Percentiles rank a stretch among this genome's conserved stretches.
phyloP scores from a whole-genome alignment of 306 rosid genomes.

The Luffa acutangula region DNA sequence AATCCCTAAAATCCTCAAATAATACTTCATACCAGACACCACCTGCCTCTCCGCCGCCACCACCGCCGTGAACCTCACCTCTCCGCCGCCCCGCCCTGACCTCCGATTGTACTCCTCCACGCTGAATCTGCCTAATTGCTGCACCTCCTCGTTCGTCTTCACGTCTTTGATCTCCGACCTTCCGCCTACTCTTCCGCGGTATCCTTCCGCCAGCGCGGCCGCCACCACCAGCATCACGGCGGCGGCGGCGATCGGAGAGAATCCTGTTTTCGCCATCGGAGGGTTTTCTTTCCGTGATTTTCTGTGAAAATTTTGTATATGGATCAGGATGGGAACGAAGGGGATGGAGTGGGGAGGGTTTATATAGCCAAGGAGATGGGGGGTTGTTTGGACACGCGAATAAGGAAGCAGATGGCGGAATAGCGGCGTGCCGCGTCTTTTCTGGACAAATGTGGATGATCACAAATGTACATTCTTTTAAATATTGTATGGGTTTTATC shows the following conservation, averaged over 20 bases:
- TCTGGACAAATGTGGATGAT: neutral
- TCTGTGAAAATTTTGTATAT: too few species aligned
- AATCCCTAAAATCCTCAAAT: constrained; percentile 32
- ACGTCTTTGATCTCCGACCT: constrained; percentile 35
- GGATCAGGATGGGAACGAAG: neutral
- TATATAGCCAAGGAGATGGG: neutral
- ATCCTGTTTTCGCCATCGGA: constrained; percentile 16
- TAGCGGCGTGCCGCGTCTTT: neutral
- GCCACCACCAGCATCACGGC: constrained; percentile 8
- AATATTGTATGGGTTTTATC: too few species aligned
- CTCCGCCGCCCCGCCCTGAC: neutral
- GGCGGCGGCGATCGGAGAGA: constrained; percentile 16
- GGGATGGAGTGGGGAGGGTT: neutral
- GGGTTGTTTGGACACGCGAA: neutral
- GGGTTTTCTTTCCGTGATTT: too few species aligned
- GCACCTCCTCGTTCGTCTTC: constrained; percentile 50
- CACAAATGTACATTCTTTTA: too few species aligned
- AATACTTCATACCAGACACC: constrained; percentile 60
- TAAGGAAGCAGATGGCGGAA: neutral
- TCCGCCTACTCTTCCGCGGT: constrained; percentile 31
- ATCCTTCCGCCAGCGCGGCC: constrained; percentile 13
- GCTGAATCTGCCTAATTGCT: constrained; percentile 62
- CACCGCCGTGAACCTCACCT: constrained; percentile 42
- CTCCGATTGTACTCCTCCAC: constrained; percentile 55
- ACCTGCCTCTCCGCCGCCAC: constrained; percentile 72